These are phyloP conservation scores for Myxozyma lipomycoides DNA, from an alignment of 805 yeast species.

Conservation along the genomic window DNA sequence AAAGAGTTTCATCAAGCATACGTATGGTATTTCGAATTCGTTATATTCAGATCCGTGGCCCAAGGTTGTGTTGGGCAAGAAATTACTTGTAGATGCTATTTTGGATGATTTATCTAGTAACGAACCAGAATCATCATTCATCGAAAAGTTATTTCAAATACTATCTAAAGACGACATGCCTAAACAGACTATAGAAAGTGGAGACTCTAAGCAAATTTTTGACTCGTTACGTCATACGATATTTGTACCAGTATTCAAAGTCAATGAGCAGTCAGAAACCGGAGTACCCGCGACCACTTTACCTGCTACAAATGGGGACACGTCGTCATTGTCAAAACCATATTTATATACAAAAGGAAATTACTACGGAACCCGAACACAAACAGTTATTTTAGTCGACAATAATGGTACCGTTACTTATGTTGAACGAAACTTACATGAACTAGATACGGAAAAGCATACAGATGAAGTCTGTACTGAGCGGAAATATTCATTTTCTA, in stretches of 20 bases:
- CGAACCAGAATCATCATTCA: constrained; percentile 37
- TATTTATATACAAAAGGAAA: constrained; percentile 43
- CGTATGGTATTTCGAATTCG: constrained; percentile 67
- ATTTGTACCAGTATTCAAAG: constrained; percentile 65
- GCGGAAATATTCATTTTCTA: constrained; percentile 10
- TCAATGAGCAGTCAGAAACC: constrained; percentile 22
- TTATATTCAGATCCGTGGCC: constrained; percentile 68
- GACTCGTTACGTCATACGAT: constrained; percentile 55
- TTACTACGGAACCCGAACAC: constrained; percentile 84
- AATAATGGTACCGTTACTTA: constrained; percentile 51
- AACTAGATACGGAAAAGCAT: constrained; percentile 3
- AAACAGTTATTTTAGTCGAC: constrained; percentile 65
- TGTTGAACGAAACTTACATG: constrained; percentile 48
- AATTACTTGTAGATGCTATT: constrained; percentile 36
- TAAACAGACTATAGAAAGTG: constrained; percentile 33
- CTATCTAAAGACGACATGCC: constrained; percentile 47
- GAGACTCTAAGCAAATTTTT: constrained; percentile 34
- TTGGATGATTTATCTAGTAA: constrained; percentile 24
- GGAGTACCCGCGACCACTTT: constrained; percentile 1
- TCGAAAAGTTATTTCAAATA: constrained; percentile 51
- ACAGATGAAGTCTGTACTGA: constrained; percentile 1
- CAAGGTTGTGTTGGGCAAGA: constrained; percentile 58
- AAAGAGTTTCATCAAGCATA: constrained; percentile 30
- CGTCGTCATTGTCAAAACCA: constrained; percentile 6
- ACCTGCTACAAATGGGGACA: not conserved